These are phyloP conservation scores for Cryptococcus neoformans DNA, from an alignment of 1,284 basidiomycete species.

Conservation along the genomic window DNA sequence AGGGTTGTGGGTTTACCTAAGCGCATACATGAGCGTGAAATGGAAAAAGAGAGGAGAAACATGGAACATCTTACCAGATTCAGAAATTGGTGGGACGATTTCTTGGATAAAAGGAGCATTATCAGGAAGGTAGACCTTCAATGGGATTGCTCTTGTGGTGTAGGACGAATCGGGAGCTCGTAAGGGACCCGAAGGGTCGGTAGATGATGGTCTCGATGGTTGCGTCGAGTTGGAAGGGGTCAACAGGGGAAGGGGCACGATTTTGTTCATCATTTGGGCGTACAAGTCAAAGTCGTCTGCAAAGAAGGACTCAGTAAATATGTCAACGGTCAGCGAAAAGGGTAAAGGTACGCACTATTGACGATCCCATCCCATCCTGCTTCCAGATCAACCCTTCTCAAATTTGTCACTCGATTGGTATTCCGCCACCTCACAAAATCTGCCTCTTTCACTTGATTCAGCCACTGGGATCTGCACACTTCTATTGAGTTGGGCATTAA, in stretches of 20 bases:
- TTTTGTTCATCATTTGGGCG: slow-evolving; percentile 84
- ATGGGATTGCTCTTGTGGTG: slow-evolving; percentile 77
- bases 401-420: slow-evolving; percentile 82
- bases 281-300: slow-evolving; percentile 92
- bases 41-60: neutral
- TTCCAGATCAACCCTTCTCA: slow-evolving; percentile 85
- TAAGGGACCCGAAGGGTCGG: slow-evolving; percentile 57
- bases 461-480: slow-evolving; percentile 82
- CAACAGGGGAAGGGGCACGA: slow-evolving; percentile 53
- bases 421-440: slow-evolving; percentile 94
- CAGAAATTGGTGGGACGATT: slow-evolving; percentile 67
- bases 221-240: slow-evolving; percentile 50
- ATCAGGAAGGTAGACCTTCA: slow-evolving; percentile 86
- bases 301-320: neutral
- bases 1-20: slow-evolving; percentile 53
- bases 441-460: slow-evolving; percentile 91
- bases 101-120: slow-evolving; percentile 83
- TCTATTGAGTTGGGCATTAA: slow-evolving; percentile 73
- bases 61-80: slow-evolving; percentile 24
- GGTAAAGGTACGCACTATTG: slow-evolving; percentile 61
- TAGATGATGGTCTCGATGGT: slow-evolving; percentile 59
- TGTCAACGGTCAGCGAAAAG: neutral
- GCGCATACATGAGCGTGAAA: neutral
- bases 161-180: slow-evolving; percentile 58
- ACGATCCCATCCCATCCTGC: slow-evolving; percentile 91